Evolutionary conservation across 2,329 filamentous ascomycete species (phyloP), one percentile per base, ranked within the genome.

Genomic region (Lecanicillium sp.): DNA sequence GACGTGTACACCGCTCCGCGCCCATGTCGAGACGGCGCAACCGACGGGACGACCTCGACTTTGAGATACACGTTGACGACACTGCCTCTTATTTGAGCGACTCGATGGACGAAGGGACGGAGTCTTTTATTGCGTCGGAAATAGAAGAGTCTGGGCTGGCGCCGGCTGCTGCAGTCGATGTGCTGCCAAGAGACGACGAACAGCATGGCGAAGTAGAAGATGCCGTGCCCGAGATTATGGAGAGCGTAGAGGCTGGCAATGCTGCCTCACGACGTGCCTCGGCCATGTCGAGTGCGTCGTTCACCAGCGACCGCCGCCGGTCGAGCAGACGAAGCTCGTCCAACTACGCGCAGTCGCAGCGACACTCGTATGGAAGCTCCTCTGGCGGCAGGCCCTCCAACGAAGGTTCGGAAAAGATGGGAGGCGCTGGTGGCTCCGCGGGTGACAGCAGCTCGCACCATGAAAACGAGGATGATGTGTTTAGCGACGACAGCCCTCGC

Each of bases 401-500:
- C 11, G 35, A 19, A 19, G 35, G n/a, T 22, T 33, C 34, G 12
- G 34, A 41, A 14, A n/a, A 33, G n/a, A 18, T 30, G 14, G 27
- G 27, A 3, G 30, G 29, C 19, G 22, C n/a, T n/a, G 29, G 33
- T 14, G 30, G 17, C 6, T 43, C 35, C n/a, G 28, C 19, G 10
- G 30, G 35, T 7, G 35, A 36, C 33, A 68, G 60, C 51, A 71
- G 68, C 53, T 74, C 69, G 1, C 71, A 70, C 38, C 64, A 72
- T 42, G 69, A 68, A 20, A 60, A 62, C 31, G 71, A 75, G 17
- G 71, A 76, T 47, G 73, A 77, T 36, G 69, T 79, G 14, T 79
- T 79, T 50, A 78, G 72, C 56, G 71, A 72, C 47, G 66, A 64
- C 58, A 80, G 68, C 54, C 69, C 67, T 2, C 68, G 73, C 29